Percentiles rank a stretch among this genome's conserved stretches.
These are phyloP conservation scores for Chalciporus sphaerocephalus DNA, from an alignment of 768 basidiomycete species.

Conservation along the genomic window DNA sequence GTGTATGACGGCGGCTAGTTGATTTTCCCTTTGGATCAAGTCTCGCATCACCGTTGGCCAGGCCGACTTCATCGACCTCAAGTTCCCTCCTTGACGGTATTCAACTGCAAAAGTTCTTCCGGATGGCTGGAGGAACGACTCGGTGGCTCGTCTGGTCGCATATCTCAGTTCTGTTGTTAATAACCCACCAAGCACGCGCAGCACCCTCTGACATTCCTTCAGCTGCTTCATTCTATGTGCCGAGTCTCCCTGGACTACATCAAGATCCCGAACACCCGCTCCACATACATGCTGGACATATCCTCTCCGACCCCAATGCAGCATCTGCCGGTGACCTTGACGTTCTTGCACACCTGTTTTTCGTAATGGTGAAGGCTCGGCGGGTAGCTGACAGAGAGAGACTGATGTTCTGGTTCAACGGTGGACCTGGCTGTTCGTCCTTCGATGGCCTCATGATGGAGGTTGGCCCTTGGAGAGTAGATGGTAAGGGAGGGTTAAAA, in stretches of 20 bases:
- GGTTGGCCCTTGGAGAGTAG: conserved; percentile 86
- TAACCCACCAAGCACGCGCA: conserved; percentile 15
- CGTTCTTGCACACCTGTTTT: conserved; percentile 77
- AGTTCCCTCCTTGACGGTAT: background rate
- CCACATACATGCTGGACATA: conserved; percentile 81
- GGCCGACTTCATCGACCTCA: background rate
- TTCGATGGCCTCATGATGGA: conserved; percentile 99
- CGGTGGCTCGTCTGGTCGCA: conserved; percentile 9
- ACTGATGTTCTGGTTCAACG: conserved; percentile 96
- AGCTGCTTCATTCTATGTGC: conserved; percentile 82
- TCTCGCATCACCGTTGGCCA: conserved; percentile 2
- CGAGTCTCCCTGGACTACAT: conserved; percentile 68
- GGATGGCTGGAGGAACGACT: conserved; percentile 6
- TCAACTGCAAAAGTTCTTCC: background rate
- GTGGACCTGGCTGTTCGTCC: conserved; percentile 94
- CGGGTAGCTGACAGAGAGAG: conserved; percentile 86
- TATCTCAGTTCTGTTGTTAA: conserved; percentile 17
- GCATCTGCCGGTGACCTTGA: conserved; percentile 48
- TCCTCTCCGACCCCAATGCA: conserved; percentile 70
- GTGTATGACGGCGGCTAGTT: too few species aligned
- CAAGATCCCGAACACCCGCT: conserved; percentile 67
- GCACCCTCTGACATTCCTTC: conserved; percentile 52
- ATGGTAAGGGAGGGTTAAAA: conserved; percentile 66
- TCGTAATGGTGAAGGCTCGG: conserved; percentile 85
- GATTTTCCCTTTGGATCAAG: background rate